Evolutionary conservation across 345 rosid species (phyloP).

Genomic region (Iberis pinnata): DNA sequence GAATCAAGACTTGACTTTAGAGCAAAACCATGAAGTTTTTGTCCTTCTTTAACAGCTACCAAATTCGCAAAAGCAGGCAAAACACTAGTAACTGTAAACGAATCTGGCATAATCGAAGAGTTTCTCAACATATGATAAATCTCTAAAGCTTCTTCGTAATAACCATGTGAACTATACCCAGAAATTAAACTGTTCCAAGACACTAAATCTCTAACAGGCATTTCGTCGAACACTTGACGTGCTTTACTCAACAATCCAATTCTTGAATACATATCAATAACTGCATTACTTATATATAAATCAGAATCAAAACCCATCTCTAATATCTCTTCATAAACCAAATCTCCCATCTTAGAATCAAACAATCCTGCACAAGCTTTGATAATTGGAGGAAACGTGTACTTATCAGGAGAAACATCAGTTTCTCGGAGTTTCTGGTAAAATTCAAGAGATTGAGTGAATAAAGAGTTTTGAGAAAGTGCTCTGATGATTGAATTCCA

Average conservation of each 20-base stretch:
- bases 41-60: slow-evolving; percentile 36
- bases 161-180: slow-evolving; percentile 47
- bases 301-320: slow-evolving; percentile 42
- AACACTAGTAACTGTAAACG: slow-evolving; percentile 48
- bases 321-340: slow-evolving; percentile 33
- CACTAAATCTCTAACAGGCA: slow-evolving; percentile 44
- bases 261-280: slow-evolving; percentile 56
- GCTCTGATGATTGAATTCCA: slow-evolving; percentile 70
- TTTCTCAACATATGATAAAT: slow-evolving; percentile 28
- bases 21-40: slow-evolving; percentile 40
- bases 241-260: slow-evolving; percentile 41
- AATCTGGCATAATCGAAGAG: slow-evolving; percentile 40
- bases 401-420: slow-evolving; percentile 40
- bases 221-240: slow-evolving; percentile 51
- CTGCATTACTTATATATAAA: slow-evolving; percentile 53
- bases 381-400: slow-evolving; percentile 54
- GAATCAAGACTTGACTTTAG: slow-evolving; percentile 41
- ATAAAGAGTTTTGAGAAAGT: slow-evolving; percentile 39
- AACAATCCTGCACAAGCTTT: slow-evolving; percentile 53
- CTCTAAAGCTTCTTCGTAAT: slow-evolving; percentile 40
- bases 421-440: slow-evolving; percentile 35
- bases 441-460: slow-evolving; percentile 39
- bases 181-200: slow-evolving; percentile 67
- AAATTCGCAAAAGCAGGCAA: slow-evolving; percentile 55
- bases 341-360: slow-evolving; percentile 31